phyloP scores from a whole-genome alignment of 352 stramenopile genomes.

The Albugo laibachii region DNA sequence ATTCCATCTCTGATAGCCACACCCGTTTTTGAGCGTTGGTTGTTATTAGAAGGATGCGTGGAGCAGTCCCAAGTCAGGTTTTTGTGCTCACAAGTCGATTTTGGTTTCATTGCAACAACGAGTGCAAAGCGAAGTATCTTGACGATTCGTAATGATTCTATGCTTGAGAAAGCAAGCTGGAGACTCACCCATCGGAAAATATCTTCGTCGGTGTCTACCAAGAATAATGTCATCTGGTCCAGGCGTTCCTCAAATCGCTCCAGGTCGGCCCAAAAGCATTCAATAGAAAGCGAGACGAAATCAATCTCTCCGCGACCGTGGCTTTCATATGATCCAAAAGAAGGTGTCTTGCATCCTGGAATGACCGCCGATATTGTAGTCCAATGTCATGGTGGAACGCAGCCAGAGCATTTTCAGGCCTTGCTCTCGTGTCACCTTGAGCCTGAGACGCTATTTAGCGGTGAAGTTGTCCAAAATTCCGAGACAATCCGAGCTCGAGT shows the following conservation, averaged over 20 bases:
- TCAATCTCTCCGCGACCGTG: not conserved
- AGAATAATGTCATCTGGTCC: no score
- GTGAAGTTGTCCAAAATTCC: not conserved
- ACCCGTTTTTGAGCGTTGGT: constrained; percentile 19
- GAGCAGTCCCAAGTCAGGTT: constrained; percentile 21
- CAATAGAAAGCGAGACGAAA: no score
- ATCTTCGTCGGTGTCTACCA: no score
- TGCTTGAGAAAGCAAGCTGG: not conserved
- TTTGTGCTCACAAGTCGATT: constrained; percentile 32
- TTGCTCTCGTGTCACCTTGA: constrained; percentile 20
- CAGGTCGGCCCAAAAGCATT: not conserved
- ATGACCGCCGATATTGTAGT: constrained; percentile 12
- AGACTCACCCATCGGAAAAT: not conserved
- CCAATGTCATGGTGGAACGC: constrained; percentile 25
- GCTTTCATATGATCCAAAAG: no score
- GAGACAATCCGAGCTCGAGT: constrained; percentile 24
- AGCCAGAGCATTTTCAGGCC: constrained; percentile 40
- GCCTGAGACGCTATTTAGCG: constrained; percentile 11
- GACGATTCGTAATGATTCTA: not conserved
- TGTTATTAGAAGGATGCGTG: constrained; percentile 30
- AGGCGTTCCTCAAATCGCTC: no score
- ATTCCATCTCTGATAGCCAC: constrained; percentile 6
- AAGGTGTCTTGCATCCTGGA: no score
- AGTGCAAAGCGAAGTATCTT: no score
- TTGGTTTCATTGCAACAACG: constrained; percentile 24